Evolutionary conservation across 306 rosid species (phyloP).

Genomic region (Morella rubra): DNA sequence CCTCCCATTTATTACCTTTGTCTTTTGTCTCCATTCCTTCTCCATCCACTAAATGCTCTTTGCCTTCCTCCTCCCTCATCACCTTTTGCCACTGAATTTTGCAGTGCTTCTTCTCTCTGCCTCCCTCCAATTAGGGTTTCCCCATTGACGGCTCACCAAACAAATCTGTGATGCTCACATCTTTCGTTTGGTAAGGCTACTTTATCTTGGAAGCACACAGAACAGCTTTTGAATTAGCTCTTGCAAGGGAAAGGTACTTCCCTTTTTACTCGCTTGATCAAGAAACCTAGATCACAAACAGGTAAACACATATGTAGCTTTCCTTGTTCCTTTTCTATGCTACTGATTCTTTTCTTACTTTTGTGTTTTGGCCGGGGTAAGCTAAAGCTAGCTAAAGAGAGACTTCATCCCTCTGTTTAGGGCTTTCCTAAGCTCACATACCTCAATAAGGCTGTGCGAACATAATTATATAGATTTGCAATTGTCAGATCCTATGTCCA

Average conservation of each 20-base stretch:
- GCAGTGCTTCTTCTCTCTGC: slow-evolving; percentile 33
- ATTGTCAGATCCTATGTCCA: slow-evolving; percentile 38
- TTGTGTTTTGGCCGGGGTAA: slow-evolving; percentile 27
- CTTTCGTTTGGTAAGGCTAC: slow-evolving; percentile 49
- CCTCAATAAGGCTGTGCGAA: slow-evolving; percentile 17
- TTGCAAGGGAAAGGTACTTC: slow-evolving; percentile 46
- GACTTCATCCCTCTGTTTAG: slow-evolving; percentile 30
- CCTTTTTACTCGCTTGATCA: slow-evolving; percentile 49
- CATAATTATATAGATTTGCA: slow-evolving; percentile 25
- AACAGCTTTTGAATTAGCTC: slow-evolving; percentile 47
- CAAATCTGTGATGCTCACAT: slow-evolving; percentile 41
- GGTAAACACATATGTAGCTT: slow-evolving; percentile 46
- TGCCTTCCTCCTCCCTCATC: slow-evolving; percentile 42
- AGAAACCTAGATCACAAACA: slow-evolving; percentile 55
- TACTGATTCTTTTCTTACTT: slow-evolving; percentile 36
- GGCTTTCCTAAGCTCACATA: slow-evolving; percentile 32
- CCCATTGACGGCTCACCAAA: slow-evolving; percentile 36
- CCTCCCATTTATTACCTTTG: slow-evolving; percentile 89
- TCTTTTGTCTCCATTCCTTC: slow-evolving; percentile 90
- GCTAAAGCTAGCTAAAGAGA: slow-evolving; percentile 16
- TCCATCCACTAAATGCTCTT: slow-evolving; percentile 80
- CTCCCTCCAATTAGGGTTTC: slow-evolving; percentile 58
- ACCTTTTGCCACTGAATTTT: slow-evolving; percentile 51
- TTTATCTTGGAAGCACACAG: slow-evolving; percentile 31
- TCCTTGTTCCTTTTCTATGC: slow-evolving; percentile 32